Conservation (phyloP, 2,329 filamentous ascomycete species). For the Penicillium sp. region DNA sequence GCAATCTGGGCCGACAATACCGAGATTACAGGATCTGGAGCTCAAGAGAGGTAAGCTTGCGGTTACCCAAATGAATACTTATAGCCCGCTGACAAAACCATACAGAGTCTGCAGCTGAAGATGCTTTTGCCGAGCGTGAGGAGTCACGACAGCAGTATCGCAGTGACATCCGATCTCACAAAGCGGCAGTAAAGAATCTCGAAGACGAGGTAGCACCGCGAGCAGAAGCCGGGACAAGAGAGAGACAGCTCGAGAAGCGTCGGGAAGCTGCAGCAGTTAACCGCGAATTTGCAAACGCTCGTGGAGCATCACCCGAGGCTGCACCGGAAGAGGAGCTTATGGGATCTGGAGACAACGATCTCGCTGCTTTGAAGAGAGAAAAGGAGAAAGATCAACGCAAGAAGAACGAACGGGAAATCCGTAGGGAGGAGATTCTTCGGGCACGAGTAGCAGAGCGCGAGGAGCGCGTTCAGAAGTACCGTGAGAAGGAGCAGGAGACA, state of each 20-base stretch:
- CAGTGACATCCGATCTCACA: conserved; percentile 55
- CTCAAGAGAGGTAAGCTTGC: conserved; percentile 45
- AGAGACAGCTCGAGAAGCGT: conserved; percentile 84
- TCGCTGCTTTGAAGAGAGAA: conserved; percentile 65
- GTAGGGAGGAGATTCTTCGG: conserved; percentile 76
- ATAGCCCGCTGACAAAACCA: neutral
- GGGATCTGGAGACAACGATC: conserved; percentile 59
- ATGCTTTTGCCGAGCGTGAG: conserved; percentile 28
- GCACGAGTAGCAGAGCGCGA: conserved; percentile 78
- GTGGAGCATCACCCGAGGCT: conserved; percentile 62
- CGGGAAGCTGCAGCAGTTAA: conserved; percentile 70
- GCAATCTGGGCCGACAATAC: conserved; percentile 61
- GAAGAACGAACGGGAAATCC: conserved; percentile 80
- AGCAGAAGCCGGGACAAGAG: conserved; percentile 77
- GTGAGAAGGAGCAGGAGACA: conserved; percentile 77
- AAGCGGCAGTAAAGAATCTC: conserved; percentile 32
- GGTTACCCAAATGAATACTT: neutral
- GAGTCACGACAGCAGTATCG: conserved; percentile 36
- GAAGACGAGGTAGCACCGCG: conserved; percentile 77
- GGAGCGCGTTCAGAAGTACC: conserved; percentile 68
- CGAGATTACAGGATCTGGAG: conserved; percentile 72
- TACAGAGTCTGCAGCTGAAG: conserved; percentile 34
- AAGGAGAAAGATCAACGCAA: conserved; percentile 66
- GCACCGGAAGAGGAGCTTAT: conserved; percentile 75
- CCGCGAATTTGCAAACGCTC: conserved; percentile 66